Conservation (phyloP, 805 yeast genomes). For the Saccharomycopsis sp. region DNA sequence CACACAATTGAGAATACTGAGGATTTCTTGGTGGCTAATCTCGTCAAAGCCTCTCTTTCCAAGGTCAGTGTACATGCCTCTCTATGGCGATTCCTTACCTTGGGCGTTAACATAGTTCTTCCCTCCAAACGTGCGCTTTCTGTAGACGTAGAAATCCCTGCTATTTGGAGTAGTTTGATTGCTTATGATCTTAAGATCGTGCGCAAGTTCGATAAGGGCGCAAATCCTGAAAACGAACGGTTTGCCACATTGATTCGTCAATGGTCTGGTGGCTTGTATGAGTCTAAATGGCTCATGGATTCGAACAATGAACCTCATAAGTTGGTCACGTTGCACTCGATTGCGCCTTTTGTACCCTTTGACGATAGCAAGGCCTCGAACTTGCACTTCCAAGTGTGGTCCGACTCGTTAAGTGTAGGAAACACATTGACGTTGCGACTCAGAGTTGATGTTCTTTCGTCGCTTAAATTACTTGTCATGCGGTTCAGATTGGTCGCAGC, state of each 20-base stretch:
- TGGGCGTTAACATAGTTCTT: conserved; percentile 29
- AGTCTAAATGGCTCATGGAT: conserved; percentile 71
- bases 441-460: conserved; percentile 48
- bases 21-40: conserved; percentile 22
- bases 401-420: conserved; percentile 21
- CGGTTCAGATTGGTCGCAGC: conserved; percentile 73
- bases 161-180: conserved; percentile 54
- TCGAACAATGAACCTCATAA: conserved; percentile 33
- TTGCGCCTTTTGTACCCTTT: conserved; percentile 63
- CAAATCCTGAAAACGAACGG: conserved; percentile 13
- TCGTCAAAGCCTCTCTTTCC: conserved; percentile 6
- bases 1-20: conserved; percentile 11
- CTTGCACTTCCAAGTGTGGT: conserved; percentile 44
- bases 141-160: conserved; percentile 41
- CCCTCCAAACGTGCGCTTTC: conserved; percentile 39
- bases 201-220: conserved; percentile 2
- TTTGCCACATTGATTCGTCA: conserved; percentile 52
- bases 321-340: conserved; percentile 46
- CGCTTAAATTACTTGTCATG: conserved; percentile 63
- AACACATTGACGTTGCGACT: conserved; percentile 23
- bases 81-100: conserved; percentile 21
- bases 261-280: conserved; percentile 53
- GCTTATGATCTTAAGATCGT: conserved; percentile 37
- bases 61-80: neutral
- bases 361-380: conserved; percentile 16